Evolutionary conservation across 2,329 filamentous ascomycete genomes (phyloP).

Genomic region (Aureobasidium sp.): DNA sequence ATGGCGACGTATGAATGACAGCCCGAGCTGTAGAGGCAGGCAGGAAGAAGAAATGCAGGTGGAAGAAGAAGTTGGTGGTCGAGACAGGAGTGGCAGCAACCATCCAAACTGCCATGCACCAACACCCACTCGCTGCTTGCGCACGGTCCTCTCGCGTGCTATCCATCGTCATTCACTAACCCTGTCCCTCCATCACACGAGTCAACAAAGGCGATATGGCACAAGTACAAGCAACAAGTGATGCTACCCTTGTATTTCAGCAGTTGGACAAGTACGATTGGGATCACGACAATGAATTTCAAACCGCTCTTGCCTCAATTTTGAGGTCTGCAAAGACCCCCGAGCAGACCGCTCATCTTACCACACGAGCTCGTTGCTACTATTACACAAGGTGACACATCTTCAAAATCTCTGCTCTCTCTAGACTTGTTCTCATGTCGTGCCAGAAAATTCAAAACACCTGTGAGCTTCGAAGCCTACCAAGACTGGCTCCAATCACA

Average conservation of each 20-base stretch:
- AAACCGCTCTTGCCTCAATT: conserved; percentile 60
- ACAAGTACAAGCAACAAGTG: conserved; percentile 16
- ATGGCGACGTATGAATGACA: conserved; percentile 31
- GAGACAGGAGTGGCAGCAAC: neutral
- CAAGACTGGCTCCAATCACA: conserved; percentile 50
- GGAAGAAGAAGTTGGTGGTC: neutral
- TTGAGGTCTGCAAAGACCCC: conserved; percentile 51
- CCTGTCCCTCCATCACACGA: neutral
- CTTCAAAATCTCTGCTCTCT: neutral
- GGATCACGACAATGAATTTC: conserved; percentile 61
- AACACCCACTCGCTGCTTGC: neutral
- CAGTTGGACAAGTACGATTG: conserved; percentile 62
- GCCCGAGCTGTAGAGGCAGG: neutral
- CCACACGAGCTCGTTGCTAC: conserved; percentile 61
- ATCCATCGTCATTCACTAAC: neutral
- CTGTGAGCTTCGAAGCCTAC: conserved; percentile 62
- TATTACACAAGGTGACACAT: conserved; percentile 50
- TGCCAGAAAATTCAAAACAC: conserved; percentile 35
- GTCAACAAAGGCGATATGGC: conserved; percentile 19
- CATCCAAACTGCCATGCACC: neutral
- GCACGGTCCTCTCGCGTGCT: neutral
- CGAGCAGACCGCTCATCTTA: conserved; percentile 50
- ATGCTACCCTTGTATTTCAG: conserved; percentile 40
- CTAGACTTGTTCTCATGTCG: neutral
- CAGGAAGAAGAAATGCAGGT: neutral